phyloP scores from a whole-genome alignment of 164 flowering plant genomes.

The Amborella trichopoda region DNA sequence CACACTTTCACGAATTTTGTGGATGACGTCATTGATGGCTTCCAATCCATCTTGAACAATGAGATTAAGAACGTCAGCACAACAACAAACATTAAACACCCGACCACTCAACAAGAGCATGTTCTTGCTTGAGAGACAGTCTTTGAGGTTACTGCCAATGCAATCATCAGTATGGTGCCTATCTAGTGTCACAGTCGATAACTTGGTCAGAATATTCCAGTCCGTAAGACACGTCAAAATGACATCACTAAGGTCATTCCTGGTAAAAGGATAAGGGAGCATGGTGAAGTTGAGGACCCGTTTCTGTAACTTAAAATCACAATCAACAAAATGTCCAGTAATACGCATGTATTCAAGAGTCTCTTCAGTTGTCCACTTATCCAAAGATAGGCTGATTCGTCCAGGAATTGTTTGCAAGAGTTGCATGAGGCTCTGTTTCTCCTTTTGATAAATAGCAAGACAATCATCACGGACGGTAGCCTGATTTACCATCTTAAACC shows the following conservation, averaged over 20 bases:
- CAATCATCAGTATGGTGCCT: constrained; percentile 32
- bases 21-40: constrained; percentile 27
- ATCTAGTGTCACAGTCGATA: constrained; percentile 56
- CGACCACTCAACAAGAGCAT: constrained; percentile 33
- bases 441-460: constrained; percentile 48
- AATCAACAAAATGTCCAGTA: constrained; percentile 61
- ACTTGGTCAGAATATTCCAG: constrained; percentile 64
- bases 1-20: constrained; percentile 50
- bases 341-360: constrained; percentile 37
- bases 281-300: constrained; percentile 48
- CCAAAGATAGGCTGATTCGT: constrained; percentile 49
- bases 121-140: constrained; percentile 36
- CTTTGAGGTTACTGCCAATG: constrained; percentile 33
- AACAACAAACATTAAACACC: constrained; percentile 51
- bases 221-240: constrained; percentile 41
- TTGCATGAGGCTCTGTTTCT: constrained; percentile 55
- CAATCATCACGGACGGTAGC: constrained; percentile 37
- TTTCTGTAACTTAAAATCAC: constrained; percentile 51
- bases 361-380: constrained; percentile 50
- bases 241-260: constrained; percentile 44
- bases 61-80: constrained; percentile 25
- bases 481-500: constrained; percentile 39
- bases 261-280: constrained; percentile 36
- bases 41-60: constrained; percentile 37
- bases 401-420: constrained; percentile 39